Conservation (phyloP, 1,284 basidiomycete genomes). For the Sphagnurus paluster region DNA sequence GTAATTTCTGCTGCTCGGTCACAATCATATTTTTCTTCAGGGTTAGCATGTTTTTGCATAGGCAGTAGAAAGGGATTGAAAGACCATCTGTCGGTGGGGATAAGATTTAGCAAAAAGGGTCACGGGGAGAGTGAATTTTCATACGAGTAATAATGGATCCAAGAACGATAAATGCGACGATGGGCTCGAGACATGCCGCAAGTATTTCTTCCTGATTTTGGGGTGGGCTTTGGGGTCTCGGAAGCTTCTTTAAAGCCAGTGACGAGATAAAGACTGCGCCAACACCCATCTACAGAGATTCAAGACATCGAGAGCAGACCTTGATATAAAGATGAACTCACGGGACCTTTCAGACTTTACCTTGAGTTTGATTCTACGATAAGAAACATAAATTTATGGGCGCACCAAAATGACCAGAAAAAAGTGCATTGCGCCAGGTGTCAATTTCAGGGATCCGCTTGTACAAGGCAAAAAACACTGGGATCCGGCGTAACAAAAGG, state of each 20-base stretch:
- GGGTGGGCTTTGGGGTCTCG: conserved; percentile 58
- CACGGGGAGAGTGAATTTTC: background rate
- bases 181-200: conserved; percentile 70
- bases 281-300: conserved; percentile 35
- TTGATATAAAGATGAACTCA: conserved; percentile 38
- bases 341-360: conserved; percentile 64
- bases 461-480: conserved; percentile 72
- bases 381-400: conserved; percentile 13
- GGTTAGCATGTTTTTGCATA: conserved; percentile 11
- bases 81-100: conserved; percentile 12
- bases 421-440: conserved; percentile 78
- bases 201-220: conserved; percentile 69
- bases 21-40: too few relatives aligned
- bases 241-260: conserved; percentile 69
- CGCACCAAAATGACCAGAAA: conserved; percentile 84
- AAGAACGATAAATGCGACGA: conserved; percentile 84
- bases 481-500: conserved; percentile 75
- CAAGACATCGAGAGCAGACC: background rate
- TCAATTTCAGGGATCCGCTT: conserved; percentile 83
- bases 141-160: conserved; percentile 79
- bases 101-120: background rate
- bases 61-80: conserved; percentile 17
- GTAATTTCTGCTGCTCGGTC: too few relatives aligned
- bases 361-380: too few relatives aligned
- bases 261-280: conserved; percentile 87